phyloP scores from a whole-genome alignment of 352 stramenopile genomes.

The Globisporangium carolinianum region DNA sequence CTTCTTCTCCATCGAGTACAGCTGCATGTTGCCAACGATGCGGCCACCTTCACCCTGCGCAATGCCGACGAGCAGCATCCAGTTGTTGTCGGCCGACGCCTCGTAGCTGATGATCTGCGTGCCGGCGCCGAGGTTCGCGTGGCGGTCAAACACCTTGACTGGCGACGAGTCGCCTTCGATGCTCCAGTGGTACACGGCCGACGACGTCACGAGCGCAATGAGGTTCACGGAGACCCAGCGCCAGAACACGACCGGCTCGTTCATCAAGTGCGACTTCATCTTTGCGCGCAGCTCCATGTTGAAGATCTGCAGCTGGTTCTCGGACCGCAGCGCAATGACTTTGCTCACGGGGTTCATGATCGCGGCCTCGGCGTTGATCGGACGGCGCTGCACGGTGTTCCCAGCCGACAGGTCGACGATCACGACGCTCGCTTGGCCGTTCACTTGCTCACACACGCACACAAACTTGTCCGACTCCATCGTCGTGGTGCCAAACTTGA shows the following conservation, averaged over 20 bases:
- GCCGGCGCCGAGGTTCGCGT: conserved; percentile 89
- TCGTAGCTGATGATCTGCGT: conserved; percentile 99
- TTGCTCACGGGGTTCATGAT: conserved; percentile 99
- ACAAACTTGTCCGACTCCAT: conserved; percentile 99
- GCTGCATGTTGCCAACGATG: conserved; percentile 97
- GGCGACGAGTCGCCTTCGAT: conserved; percentile 90
- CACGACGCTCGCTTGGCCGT: conserved; percentile 84
- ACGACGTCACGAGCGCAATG: conserved; percentile 96
- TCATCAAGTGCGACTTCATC: conserved; percentile 95
- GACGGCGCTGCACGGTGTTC: conserved; percentile 88
- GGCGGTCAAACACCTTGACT: conserved; percentile 97
- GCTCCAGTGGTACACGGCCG: conserved; percentile 97
- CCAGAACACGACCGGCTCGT: conserved; percentile 96
- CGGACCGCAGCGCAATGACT: conserved; percentile 80
- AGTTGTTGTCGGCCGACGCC: conserved; percentile 96
- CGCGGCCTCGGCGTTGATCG: conserved; percentile 98
- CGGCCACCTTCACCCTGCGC: conserved; percentile 89
- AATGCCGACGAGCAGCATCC: conserved; percentile 98
- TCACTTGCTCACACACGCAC: conserved; percentile 89
- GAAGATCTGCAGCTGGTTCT: conserved; percentile 98
- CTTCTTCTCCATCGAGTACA: conserved; percentile 98
- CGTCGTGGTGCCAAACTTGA: conserved; percentile 91
- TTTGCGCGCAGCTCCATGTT: conserved; percentile 99
- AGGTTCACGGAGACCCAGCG: conserved; percentile 96
- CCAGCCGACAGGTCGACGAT: conserved; percentile 89